Evolutionary conservation across 495 filamentous ascomycete species (phyloP).

Genomic region (Hyaloscypha bicolor): DNA sequence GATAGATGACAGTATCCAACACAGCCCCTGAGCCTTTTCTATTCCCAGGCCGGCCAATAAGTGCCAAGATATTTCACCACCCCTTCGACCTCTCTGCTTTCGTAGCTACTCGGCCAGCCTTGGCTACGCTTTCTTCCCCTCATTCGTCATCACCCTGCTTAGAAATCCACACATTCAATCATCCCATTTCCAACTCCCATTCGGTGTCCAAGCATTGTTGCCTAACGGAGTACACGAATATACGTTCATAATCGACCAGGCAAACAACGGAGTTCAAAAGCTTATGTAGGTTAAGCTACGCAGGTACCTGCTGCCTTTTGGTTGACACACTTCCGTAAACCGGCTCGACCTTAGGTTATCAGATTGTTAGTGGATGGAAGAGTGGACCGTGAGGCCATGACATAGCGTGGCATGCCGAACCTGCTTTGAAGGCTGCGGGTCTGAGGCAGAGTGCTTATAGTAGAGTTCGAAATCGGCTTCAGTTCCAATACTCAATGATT

Average conservation of each 20-base stretch:
- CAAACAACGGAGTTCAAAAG: not conserved
- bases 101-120: not conserved
- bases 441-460: too few species aligned
- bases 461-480: too few species aligned
- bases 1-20: not conserved
- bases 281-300: not conserved
- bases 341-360: too few species aligned
- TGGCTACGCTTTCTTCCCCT: not conserved
- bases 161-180: not conserved
- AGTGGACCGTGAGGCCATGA: too few species aligned
- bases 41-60: not conserved
- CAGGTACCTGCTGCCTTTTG: too few species aligned
- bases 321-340: too few species aligned
- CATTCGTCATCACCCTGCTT: not conserved
- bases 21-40: not conserved
- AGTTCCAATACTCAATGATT: too few species aligned
- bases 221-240: not conserved
- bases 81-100: too few species aligned
- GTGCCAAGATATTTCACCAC: too few species aligned
- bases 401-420: too few species aligned
- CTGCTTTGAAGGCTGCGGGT: too few species aligned
- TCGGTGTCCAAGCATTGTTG: not conserved
- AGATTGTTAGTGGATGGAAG: too few species aligned
- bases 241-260: not conserved
- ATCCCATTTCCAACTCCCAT: not conserved